Conservation (phyloP, 192 early-diverging fungal species). For the Coemansia sp. region DNA sequence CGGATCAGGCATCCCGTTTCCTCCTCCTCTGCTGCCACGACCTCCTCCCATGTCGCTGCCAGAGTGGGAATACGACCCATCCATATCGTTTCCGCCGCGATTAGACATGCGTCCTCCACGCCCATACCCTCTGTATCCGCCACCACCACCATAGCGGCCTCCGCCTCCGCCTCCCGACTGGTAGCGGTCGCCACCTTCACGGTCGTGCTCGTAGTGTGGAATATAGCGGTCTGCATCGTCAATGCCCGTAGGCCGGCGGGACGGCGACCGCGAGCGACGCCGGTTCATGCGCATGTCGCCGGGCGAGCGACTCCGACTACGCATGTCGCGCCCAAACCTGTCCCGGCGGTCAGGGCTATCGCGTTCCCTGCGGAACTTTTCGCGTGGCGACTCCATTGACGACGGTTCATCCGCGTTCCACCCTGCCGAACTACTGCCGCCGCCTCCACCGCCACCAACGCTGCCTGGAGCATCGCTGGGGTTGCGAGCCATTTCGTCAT, state of each 20-base stretch:
- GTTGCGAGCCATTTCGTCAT: constrained; percentile 36
- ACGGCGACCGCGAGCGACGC: constrained; percentile 50
- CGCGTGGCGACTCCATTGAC: constrained; percentile 27
- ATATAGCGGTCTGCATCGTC: constrained; percentile 78
- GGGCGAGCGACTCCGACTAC: constrained; percentile 47
- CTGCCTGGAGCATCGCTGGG: constrained; percentile 14
- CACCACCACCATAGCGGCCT: constrained; percentile 19
- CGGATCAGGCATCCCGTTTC: constrained; percentile 63
- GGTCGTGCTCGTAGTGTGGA: constrained; percentile 83
- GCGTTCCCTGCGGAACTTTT: constrained; percentile 50
- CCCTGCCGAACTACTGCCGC: constrained; percentile 11
- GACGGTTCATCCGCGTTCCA: constrained; percentile 14
- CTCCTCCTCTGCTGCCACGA: constrained; percentile 4
- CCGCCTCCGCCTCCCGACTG: constrained; percentile 30
- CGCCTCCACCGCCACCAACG: background rate
- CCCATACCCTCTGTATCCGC: constrained; percentile 36
- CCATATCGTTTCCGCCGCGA: constrained; percentile 34
- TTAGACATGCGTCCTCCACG: constrained; percentile 45
- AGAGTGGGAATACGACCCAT: constrained; percentile 46
- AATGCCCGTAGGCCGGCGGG: constrained; percentile 27
- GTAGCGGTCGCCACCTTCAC: constrained; percentile 44
- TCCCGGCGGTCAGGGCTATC: constrained; percentile 54
- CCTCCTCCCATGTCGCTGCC: constrained; percentile 28
- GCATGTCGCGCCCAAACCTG: constrained; percentile 50
- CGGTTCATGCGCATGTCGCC: constrained; percentile 32